Conservation (phyloP, 1,284 basidiomycete genomes). For the Heterobasidion parviporum region DNA sequence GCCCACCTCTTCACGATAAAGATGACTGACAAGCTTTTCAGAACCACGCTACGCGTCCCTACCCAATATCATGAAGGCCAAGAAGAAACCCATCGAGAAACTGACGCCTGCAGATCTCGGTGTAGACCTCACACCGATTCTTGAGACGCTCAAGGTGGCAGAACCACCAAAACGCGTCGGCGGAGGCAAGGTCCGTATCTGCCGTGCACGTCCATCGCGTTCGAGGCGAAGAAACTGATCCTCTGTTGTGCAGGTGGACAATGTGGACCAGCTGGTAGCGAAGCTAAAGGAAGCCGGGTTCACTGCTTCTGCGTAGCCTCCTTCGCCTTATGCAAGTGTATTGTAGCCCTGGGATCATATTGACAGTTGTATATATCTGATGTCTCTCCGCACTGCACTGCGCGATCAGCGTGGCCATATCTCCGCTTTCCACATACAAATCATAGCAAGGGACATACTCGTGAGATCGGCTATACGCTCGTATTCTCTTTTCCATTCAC, state of each 20-base stretch:
- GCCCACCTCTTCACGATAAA: constrained; percentile 3
- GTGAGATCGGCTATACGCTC: too few relatives aligned
- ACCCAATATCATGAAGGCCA: constrained; percentile 98
- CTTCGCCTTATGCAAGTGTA: too few relatives aligned
- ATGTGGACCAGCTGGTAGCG: constrained; percentile 83
- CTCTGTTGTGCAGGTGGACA: constrained; percentile 45
- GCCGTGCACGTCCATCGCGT: neutral
- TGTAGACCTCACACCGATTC: constrained; percentile 71
- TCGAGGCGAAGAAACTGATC: too few relatives aligned
- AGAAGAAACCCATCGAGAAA: constrained; percentile 96
- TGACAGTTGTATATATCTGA: too few relatives aligned
- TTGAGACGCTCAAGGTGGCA: constrained; percentile 87
- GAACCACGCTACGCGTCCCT: constrained; percentile 93
- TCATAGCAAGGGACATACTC: too few relatives aligned
- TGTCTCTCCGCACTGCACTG: too few relatives aligned
- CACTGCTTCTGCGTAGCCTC: constrained; percentile 25
- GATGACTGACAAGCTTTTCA: constrained; percentile 20
- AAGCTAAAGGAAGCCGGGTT: constrained; percentile 92
- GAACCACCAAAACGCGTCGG: constrained; percentile 91
- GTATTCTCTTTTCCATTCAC: too few relatives aligned
- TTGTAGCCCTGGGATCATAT: too few relatives aligned
- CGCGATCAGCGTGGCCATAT: too few relatives aligned
- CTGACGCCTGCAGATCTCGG: constrained; percentile 75
- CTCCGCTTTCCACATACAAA: too few relatives aligned
- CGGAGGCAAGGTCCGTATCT: constrained; percentile 71